These are phyloP conservation scores for Eucalyptus sp. DNA, from an alignment of 345 rosid species.

Conservation along the genomic window DNA sequence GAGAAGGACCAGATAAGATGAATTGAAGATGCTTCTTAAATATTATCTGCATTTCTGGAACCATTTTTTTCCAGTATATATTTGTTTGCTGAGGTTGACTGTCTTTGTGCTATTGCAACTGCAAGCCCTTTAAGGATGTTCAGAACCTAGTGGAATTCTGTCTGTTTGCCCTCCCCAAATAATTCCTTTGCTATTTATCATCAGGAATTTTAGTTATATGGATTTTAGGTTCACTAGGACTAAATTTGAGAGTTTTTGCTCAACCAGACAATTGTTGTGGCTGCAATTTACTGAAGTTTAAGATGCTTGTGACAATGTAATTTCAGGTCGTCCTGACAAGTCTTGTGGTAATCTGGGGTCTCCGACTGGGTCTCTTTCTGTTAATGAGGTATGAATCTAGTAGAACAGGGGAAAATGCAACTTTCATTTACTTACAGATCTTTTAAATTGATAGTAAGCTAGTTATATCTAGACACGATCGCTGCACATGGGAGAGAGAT, in stretches of 20 bases:
- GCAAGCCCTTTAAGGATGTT: not conserved
- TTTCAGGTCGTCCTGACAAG: slow-evolving; percentile 63
- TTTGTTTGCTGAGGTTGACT: not conserved
- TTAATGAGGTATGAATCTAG: slow-evolving; percentile 46
- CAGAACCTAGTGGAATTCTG: not conserved
- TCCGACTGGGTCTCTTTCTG: slow-evolving; percentile 71
- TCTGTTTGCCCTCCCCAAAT: not conserved
- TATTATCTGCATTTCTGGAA: not conserved
- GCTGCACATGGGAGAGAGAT: not conserved
- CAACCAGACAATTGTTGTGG: not conserved
- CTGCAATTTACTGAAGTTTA: not conserved
- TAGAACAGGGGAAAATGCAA: not conserved
- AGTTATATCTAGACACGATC: not conserved
- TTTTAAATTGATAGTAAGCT: not conserved
- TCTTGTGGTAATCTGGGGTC: slow-evolving; percentile 73
- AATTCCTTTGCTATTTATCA: not conserved
- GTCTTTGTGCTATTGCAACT: not conserved
- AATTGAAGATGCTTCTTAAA: not conserved
- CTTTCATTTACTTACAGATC: not conserved
- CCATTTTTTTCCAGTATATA: not conserved
- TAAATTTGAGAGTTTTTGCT: not conserved
- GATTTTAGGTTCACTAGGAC: not conserved
- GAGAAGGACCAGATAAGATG: not conserved
- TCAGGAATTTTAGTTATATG: not conserved
- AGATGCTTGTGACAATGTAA: not conserved